Evolutionary conservation across 768 basidiomycete species (phyloP).

Genomic region (Tubosaeta sp.): DNA sequence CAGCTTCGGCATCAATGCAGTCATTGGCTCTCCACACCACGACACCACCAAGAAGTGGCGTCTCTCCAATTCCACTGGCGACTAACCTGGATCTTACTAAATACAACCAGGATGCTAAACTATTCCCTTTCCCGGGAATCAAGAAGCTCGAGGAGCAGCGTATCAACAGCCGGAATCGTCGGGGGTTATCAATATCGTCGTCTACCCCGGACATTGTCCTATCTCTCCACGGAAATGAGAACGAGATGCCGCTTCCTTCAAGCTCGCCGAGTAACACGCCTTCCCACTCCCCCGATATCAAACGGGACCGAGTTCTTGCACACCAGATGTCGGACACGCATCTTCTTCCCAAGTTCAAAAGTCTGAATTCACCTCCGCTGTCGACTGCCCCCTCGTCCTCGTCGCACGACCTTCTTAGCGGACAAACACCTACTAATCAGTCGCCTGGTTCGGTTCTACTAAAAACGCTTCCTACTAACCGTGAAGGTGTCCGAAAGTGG

Average conservation of each 20-base stretch:
- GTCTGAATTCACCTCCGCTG: conserved; percentile 35
- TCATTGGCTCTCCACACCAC: conserved; percentile 48
- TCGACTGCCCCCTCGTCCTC: conserved; percentile 43
- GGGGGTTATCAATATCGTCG: conserved; percentile 45
- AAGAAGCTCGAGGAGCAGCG: conserved; percentile 72
- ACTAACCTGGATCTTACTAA: conserved; percentile 66
- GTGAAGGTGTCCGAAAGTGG: conserved; percentile 81
- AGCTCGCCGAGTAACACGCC: conserved; percentile 49
- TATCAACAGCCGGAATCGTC: conserved; percentile 47
- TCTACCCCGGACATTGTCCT: conserved; percentile 48
- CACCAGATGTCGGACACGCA: conserved; percentile 70
- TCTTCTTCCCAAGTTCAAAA: conserved; percentile 51
- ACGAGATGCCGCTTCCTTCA: conserved; percentile 39
- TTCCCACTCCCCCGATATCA: conserved; percentile 45
- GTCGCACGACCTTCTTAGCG: conserved; percentile 49
- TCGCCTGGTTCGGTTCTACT: conserved; percentile 34
- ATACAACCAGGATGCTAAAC: conserved; percentile 66
- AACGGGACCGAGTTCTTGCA: conserved; percentile 58
- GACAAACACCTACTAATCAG: conserved; percentile 25
- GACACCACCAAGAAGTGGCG: conserved; percentile 50
- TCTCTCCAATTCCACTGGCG: conserved; percentile 76
- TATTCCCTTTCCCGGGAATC: conserved; percentile 90
- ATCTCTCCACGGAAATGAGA: conserved; percentile 43
- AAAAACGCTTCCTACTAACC: conserved; percentile 61
- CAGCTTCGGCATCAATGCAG: conserved; percentile 59